Conservation (phyloP, 495 filamentous ascomycete genomes). For the Xylaria cubensis region DNA sequence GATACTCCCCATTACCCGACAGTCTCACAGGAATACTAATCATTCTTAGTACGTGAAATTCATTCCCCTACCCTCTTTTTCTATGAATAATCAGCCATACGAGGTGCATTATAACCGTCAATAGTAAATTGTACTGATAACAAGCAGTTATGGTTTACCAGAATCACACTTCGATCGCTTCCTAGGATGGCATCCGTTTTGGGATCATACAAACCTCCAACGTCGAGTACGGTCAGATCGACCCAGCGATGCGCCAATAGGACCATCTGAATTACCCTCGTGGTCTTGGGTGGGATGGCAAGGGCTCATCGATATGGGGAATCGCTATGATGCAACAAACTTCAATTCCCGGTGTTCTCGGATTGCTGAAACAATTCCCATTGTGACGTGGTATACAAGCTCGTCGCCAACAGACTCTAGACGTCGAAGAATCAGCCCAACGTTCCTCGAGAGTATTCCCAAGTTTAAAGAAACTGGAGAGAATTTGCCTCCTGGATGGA, state of each 20-base stretch:
- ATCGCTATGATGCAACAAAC: not conserved
- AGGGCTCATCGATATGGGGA: not conserved
- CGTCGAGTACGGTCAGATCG: slow-evolving; percentile 3
- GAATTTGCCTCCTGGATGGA: not conserved
- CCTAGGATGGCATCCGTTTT: not conserved
- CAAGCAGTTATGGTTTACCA: not conserved
- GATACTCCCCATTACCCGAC: too few relatives aligned
- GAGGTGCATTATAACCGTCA: not conserved
- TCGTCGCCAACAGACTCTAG: not conserved
- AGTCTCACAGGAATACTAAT: not conserved
- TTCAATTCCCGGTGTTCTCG: not conserved
- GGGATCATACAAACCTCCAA: not conserved
- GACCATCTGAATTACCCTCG: not conserved
- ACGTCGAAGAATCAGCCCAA: not conserved
- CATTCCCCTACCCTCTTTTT: not conserved
- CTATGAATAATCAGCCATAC: not conserved
- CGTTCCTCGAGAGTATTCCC: not conserved
- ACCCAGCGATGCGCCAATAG: not conserved
- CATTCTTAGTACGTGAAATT: not conserved
- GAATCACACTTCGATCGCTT: slow-evolving; percentile 2
- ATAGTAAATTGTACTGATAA: not conserved
- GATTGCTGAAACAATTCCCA: slow-evolving; percentile 3
- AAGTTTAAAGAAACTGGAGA: not conserved
- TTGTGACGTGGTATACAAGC: slow-evolving; percentile 1
- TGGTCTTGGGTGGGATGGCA: slow-evolving; percentile 1